Evolutionary conservation across 2,329 filamentous ascomycete species (phyloP), one percentile per base, ranked within the genome.

Genomic region (Karstenula rhodostoma): DNA sequence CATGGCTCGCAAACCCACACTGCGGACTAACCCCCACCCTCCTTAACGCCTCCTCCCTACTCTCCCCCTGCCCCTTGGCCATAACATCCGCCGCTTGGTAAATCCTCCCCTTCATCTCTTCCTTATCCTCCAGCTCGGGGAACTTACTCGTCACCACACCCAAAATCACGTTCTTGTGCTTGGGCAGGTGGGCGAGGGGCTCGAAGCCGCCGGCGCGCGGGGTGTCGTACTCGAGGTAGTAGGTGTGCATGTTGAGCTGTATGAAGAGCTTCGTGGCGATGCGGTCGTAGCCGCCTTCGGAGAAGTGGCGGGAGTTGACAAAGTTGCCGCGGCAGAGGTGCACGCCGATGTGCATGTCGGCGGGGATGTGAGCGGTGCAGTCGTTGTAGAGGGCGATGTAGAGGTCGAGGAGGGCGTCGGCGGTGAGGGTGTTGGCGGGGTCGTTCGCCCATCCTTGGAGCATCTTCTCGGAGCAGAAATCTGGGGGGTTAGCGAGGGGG

Each of bases 351-450:
- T 92, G 89, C 82, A 93, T 85, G 73, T 93, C 89, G 2, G 81
- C 73, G 0, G 90, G 89, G 0, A 85, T 79, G 65, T 86, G 85
- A 69, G 82, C 78, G 70, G 91, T 81, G 70, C 83, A 86, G 75
- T 90, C 86, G 73, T 93, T 93, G 82, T 93, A 92, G 60, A 91
- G 84, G 60, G 84, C 80, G 75, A 93, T 90, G 78, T 93, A 93
- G 42, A 87, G 85, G 67, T 91, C 88, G 23, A 93, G 84, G 8
- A 91, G 85, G 60, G 88, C 86, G 48, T 90, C 89, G 19, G 89
- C 85, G 1, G 85, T 84, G 69, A 87, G 84, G 52, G 84, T 85
- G 74, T 92, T 92, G 69, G 87, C 83, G 37, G 82, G 73, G 71
- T 92, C 90, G 35, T 84, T 83, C 57, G 86, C 62, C 71, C 69